Evolutionary conservation across 192 early-diverging fungal genomes (phyloP), one percentile per base, ranked within the genome.

Genomic region (Coemansia sp.): DNA sequence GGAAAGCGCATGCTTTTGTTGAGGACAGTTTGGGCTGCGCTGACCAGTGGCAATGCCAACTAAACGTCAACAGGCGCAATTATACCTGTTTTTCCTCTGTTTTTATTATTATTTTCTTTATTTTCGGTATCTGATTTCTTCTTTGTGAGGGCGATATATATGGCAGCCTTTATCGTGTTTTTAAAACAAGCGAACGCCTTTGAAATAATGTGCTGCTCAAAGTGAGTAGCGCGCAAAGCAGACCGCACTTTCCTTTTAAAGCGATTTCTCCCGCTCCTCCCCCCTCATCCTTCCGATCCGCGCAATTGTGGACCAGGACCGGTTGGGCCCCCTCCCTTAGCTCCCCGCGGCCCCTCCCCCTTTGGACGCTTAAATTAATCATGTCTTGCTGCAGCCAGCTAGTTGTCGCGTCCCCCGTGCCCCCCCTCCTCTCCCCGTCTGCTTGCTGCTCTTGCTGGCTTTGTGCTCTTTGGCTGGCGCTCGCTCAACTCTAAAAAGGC

Each of bases 41-140:
- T n/a, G n/a, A n/a, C n/a, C 10, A 14, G 24, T 27, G 22, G 50
- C 11, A n/a, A 28, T 8, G 49, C 24, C 24, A 30, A 8, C 51
- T 10, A 16, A 28, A 53, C 51, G 51, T 53, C 51, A 53, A 29
- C 25, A 25, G 14, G 28, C 51, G 27, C 10, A 18, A 30, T 53
- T 27, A 28, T n/a, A n/a, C n/a, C n/a, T n/a, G n/a, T n/a, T n/a
- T n/a, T n/a, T n/a, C n/a, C n/a, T 13, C 24, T 27, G 50, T 23
- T 52, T 53, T 53, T 29, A 13, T n/a, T n/a, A 20, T 50, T 53
- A 30, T n/a, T 53, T 32, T 32, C 8, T 28, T 53, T 53, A 27
- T 53, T 53, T 53, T 53, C 23, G 25, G 22, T 23, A 4, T 29
- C n/a, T 29, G 14, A 29, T 29, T 53, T 10, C 28, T 53, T 51